Evolutionary conservation across 2,329 filamentous ascomycete species (phyloP), one percentile per base, ranked within the genome.

Genomic region (Ceratocystis smalleyi): DNA sequence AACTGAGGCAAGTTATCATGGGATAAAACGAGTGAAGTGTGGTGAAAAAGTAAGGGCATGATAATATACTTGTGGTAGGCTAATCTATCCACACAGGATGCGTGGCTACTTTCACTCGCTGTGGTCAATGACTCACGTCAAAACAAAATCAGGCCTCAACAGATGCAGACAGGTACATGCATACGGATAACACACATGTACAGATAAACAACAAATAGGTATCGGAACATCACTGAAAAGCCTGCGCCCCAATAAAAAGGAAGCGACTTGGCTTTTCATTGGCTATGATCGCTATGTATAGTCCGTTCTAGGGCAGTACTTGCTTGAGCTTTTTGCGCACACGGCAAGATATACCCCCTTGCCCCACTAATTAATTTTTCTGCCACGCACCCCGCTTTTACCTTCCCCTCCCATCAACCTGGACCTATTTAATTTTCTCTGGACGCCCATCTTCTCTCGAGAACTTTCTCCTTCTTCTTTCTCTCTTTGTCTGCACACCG

Each of bases 401-500:
- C 55, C 54, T 63, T 27, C 60, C 63, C 65, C 63, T 62, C 62
- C 19, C 63, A 54, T 24, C 43, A 22, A 12, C 22, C 32, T 54
- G n/a, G 43, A 47, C 62, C 49, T 67, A 65, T 67, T 66, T 67
- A 64, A 64, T 61, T 64, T 60, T 64, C 60, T 45, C 47, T 27
- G 35, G 55, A 47, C 60, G 49, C 61, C 40, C 66, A 22, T 47
- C 43, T 49, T 55, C 55, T 63, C 65, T 68, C 43, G 30, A 51
- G 43, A 51, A 55, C 64, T 67, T 66, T 63, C 65, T 66, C 35
- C 51, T 66, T 43, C 61, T 63, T 61, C 62, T 66, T 68, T 68
- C 60, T 66, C 67, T 66, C 66, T 63, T 64, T 51, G 63, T 64
- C 61, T 67, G 65, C 65, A 67, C 63, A 67, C 65, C 65, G 65